Evolutionary conservation across 768 basidiomycete genomes (phyloP).

Genomic region (Cystofilobasidium bisporidii): DNA sequence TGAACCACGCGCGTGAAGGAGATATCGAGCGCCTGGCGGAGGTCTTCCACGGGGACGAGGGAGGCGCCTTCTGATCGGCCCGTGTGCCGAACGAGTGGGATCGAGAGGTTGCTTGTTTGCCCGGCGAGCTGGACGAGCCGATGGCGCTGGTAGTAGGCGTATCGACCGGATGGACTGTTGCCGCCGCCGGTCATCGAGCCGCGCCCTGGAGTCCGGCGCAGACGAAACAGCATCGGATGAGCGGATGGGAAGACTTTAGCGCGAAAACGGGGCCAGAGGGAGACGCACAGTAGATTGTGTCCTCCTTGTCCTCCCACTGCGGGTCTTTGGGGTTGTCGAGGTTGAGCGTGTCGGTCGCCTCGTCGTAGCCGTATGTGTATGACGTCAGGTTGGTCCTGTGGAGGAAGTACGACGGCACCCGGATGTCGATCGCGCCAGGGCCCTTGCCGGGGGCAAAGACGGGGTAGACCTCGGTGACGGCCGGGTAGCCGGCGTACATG

Average conservation of each 20-base stretch:
- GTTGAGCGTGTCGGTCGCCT: background rate
- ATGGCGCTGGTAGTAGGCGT: slow-evolving; percentile 11
- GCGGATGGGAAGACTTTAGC: too few species aligned
- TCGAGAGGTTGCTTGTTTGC: background rate
- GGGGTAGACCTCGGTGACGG: slow-evolving; percentile 17
- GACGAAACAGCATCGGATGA: too few species aligned
- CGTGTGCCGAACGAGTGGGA: slow-evolving; percentile 2
- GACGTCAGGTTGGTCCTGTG: background rate
- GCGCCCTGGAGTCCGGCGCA: too few species aligned
- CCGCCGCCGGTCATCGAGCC: slow-evolving; percentile 15
- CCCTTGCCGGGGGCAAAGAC: slow-evolving; percentile 6
- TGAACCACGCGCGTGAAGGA: slow-evolving; percentile 2
- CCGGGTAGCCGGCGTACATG: slow-evolving; percentile 11
- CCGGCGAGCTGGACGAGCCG: background rate
- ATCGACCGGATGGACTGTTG: background rate
- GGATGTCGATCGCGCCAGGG: slow-evolving; percentile 15
- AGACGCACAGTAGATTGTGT: background rate
- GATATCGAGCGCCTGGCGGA: slow-evolving; percentile 1
- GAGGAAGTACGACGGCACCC: slow-evolving; percentile 6
- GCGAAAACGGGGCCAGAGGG: background rate
- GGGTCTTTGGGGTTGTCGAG: slow-evolving; percentile 14
- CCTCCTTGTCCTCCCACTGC: slow-evolving; percentile 14
- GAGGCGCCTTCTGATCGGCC: background rate
- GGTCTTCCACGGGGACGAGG: background rate
- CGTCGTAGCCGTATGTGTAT: slow-evolving; percentile 12